A percentile compares a stretch with the other conserved stretches of the same genome.
These are phyloP conservation scores for Entomortierella parvispora DNA, from an alignment of 192 early-diverging fungal genomes.

Conservation along the genomic window DNA sequence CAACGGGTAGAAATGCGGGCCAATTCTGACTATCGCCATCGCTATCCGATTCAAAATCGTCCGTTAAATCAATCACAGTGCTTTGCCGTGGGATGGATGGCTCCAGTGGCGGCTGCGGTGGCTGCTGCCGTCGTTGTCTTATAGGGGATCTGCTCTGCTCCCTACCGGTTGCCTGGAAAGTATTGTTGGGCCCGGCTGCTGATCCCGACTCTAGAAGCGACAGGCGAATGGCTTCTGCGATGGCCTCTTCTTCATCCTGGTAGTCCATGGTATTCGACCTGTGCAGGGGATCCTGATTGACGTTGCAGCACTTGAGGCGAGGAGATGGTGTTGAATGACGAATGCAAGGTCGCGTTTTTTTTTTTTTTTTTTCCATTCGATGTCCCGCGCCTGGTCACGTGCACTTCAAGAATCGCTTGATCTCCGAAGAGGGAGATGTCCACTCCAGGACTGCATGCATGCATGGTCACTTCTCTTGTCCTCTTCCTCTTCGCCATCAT, in stretches of 20 bases:
- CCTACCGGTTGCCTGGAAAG: too few species aligned
- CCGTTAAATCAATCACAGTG: slow-evolving; percentile 28
- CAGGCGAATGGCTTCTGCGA: slow-evolving; percentile 44
- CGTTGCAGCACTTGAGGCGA: not conserved
- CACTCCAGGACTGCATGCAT: too few species aligned
- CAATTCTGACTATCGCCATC: not conserved
- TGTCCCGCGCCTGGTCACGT: too few species aligned
- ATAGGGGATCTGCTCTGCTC: not conserved
- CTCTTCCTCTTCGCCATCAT: too few species aligned
- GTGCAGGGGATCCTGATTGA: not conserved
- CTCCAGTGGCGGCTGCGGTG: not conserved
- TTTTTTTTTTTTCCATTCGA: too few species aligned
- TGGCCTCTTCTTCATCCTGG: slow-evolving; percentile 20
- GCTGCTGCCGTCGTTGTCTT: slow-evolving; percentile 3
- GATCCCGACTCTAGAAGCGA: slow-evolving; percentile 26
- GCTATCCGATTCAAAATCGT: slow-evolving; percentile 19
- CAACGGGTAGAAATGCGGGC: not conserved
- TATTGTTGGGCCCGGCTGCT: not conserved
- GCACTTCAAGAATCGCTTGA: too few species aligned
- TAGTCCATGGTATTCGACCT: slow-evolving; percentile 10
- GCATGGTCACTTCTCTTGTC: too few species aligned
- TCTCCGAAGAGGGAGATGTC: too few species aligned
- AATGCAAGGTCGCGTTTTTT: too few species aligned
- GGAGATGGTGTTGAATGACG: too few species aligned
- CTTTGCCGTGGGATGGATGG: not conserved